Base-by-base conservation (phyloP, 495 filamentous ascomycete species). In the Bryoglossum gracile region DNA sequence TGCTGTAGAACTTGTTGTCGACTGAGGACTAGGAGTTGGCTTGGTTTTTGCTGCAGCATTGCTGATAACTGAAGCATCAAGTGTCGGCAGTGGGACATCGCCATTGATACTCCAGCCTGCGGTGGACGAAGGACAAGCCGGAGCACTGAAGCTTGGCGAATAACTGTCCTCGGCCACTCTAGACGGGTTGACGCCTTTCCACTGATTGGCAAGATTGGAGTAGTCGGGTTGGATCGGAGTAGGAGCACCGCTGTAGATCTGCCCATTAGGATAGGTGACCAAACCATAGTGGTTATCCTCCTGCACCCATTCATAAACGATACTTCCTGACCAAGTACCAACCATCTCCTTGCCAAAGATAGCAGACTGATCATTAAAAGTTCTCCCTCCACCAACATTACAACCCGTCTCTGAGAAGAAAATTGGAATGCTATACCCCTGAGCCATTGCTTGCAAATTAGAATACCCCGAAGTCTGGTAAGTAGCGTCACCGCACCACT, bases 301-400 rank as follows among this genome's bases (percentile, higher is more conserved):
- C 60, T 89, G 64, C 45, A 92, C 83, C 87, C 87, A 95, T 64
- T 95, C 87, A 65, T 94, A 94, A 54, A 91, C 69, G 50, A 92
- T 88, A 34, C 83, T 69, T 42, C 88, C 88, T 21, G 82, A 87
- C 85, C 86, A 94, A 43, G 81, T 80, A 48, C 70, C 65, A 4
- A 65, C 63, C 88, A 95, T 94, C 1, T 87, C 58, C 1, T 64
- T 46, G 34, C 84, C 83, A 55, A 92, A 82, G 48, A 95, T 87
- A 43, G 84, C 77, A 4, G 68, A 65, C 60, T 92, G 87, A 62
- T 95, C 88, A 9, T 73, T 71, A 56, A 92, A 95, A 0, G 72
- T 69, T 28, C 88, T 80, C 1, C 83, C 83, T 8, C 65, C 65
- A 4, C 73, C 71, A 14, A 67, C 70, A 55, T 82, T 88, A 66